Evolutionary conservation across 345 rosid genomes (phyloP).

Genomic region (Aquilaria yunnanensis): DNA sequence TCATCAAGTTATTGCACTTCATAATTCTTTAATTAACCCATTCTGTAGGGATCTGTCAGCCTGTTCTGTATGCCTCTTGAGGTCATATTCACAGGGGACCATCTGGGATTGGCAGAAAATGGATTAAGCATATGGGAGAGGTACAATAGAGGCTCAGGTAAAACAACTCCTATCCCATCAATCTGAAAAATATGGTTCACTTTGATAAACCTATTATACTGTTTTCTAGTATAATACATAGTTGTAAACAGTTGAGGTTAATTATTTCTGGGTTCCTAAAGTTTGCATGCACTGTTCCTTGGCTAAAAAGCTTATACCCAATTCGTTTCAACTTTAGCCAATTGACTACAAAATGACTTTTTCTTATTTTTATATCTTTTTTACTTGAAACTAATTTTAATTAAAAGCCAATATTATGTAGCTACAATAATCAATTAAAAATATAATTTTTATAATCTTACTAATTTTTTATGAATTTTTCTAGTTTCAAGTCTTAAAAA

Average conservation of each 20-base stretch:
- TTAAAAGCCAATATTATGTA: no score
- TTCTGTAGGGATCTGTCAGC: conserved; percentile 33
- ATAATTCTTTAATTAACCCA: not conserved
- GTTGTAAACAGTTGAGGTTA: not conserved
- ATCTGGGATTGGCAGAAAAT: conserved; percentile 20
- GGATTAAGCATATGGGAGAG: conserved; percentile 27
- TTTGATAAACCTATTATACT: no score
- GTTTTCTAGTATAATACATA: no score
- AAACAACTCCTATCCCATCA: not conserved
- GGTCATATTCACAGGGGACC: conserved; percentile 34
- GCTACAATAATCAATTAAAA: no score
- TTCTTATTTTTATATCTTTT: no score
- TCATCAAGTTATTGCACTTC: not conserved
- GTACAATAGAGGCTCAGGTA: conserved; percentile 29
- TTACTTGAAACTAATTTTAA: no score
- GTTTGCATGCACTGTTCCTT: no score
- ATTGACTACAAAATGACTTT: no score
- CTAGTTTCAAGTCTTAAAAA: no score
- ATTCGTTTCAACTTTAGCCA: no score
- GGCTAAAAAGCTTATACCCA: not conserved
- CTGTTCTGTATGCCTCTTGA: conserved; percentile 24
- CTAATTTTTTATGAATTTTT: no score
- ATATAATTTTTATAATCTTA: no score
- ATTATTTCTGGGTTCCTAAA: not conserved
- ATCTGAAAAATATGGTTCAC: not conserved